Percentiles rank a stretch among this genome's conserved stretches.
Evolutionary conservation across 495 filamentous ascomycete species (phyloP).

Genomic region (Gamarada debralockiae): DNA sequence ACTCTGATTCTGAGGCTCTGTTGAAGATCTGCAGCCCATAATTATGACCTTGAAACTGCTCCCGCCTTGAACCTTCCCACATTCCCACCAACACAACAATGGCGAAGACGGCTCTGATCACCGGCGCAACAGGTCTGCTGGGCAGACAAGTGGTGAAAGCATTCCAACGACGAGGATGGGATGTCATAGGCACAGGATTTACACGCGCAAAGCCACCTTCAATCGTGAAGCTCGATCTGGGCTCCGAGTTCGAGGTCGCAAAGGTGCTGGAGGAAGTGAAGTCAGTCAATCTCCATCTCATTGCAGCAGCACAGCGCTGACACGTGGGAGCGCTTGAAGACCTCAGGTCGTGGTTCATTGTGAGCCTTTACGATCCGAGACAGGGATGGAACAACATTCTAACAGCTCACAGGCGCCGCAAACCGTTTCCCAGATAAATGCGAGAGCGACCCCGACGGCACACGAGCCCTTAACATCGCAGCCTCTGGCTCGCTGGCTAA

Average conservation of each 20-base stretch:
- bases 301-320: slow-evolving; percentile 8
- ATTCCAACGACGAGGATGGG: slow-evolving; percentile 67
- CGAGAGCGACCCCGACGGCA: slow-evolving; percentile 71
- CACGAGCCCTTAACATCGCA: slow-evolving; percentile 70
- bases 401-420: slow-evolving; percentile 62
- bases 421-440: slow-evolving; percentile 86
- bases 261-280: slow-evolving; percentile 58
- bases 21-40: too few relatives aligned
- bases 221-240: slow-evolving; percentile 74
- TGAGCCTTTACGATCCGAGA: slow-evolving; percentile 36
- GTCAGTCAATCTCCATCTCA: slow-evolving; percentile 35
- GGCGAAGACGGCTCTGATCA: slow-evolving; percentile 64
- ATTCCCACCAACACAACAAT: slow-evolving; percentile 14
- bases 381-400: not conserved
- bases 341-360: slow-evolving; percentile 84
- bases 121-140: slow-evolving; percentile 80
- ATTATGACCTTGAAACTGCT: too few relatives aligned
- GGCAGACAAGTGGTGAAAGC: slow-evolving; percentile 75
- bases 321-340: slow-evolving; percentile 38
- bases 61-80: too few relatives aligned
- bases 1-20: too few relatives aligned
- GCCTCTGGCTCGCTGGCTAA: slow-evolving; percentile 64
- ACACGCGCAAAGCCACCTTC: slow-evolving; percentile 67
- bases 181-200: slow-evolving; percentile 75
- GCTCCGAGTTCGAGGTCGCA: slow-evolving; percentile 56